Conservation (phyloP, 345 rosid genomes). For the Lepidium africanum region DNA sequence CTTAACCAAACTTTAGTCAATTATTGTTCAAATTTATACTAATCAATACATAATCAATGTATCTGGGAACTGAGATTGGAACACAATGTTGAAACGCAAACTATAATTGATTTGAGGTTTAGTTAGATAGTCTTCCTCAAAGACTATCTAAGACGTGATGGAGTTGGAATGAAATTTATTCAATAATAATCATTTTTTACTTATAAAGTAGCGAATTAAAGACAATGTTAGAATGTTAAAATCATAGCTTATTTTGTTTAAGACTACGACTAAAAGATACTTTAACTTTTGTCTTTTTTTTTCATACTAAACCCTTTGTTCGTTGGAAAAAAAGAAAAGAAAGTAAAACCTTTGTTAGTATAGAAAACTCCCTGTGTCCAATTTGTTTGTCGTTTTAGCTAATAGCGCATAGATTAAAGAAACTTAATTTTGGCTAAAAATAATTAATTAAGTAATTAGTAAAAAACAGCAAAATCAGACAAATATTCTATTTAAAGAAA, state of each 20-base stretch:
- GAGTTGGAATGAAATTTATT: not conserved
- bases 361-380: too few relatives aligned
- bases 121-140: not conserved
- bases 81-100: not conserved
- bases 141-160: not conserved
- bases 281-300: too few relatives aligned
- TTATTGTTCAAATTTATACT: not conserved
- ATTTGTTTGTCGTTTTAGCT: too few relatives aligned
- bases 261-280: not conserved
- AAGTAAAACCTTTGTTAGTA: too few relatives aligned
- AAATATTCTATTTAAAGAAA: too few relatives aligned
- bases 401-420: too few relatives aligned
- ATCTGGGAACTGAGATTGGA: not conserved
- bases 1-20: not conserved
- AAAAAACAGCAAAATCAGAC: too few relatives aligned
- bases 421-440: too few relatives aligned
- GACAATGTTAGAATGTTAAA: not conserved
- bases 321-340: too few relatives aligned
- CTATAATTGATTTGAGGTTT: not conserved
- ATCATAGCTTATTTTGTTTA: not conserved
- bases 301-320: too few relatives aligned
- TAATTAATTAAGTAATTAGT: too few relatives aligned
- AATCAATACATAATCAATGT: not conserved
- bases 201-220: not conserved
- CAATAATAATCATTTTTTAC: not conserved